Evolutionary conservation across 208 protist species (phyloP).

Genomic region (Crithidia bombi): DNA sequence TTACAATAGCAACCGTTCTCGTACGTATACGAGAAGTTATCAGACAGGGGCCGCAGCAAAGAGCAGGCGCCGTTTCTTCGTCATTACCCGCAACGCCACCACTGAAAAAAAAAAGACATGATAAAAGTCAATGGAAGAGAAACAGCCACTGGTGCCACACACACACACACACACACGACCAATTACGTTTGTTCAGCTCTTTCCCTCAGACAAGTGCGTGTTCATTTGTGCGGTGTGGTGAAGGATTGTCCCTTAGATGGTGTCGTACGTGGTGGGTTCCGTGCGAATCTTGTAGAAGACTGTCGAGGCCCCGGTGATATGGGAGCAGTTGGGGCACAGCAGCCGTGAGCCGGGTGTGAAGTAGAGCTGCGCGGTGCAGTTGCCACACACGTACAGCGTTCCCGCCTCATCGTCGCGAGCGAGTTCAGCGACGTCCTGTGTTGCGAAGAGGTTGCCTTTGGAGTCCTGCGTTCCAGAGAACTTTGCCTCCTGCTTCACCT

Average conservation of each 20-base stretch:
- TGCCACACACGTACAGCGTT: conserved; percentile 82
- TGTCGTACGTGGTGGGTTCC: conserved; percentile 86
- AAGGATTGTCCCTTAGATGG: conserved; percentile 46
- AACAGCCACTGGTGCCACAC: too few relatives aligned
- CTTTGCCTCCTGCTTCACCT: conserved; percentile 32
- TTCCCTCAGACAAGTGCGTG: too few relatives aligned
- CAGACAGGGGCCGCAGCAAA: too few relatives aligned
- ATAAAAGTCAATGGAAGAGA: too few relatives aligned
- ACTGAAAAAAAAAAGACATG: too few relatives aligned
- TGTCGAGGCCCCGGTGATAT: conserved; percentile 81
- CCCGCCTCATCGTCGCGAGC: conserved; percentile 35
- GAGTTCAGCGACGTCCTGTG: conserved; percentile 12
- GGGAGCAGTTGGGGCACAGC: conserved; percentile 80
- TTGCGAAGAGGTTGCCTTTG: conserved; percentile 22
- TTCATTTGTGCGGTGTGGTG: too few relatives aligned
- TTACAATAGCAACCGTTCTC: too few relatives aligned
- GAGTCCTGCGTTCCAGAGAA: conserved; percentile 36
- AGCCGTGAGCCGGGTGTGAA: conserved; percentile 58
- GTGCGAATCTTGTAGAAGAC: conserved; percentile 92
- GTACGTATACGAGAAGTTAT: too few relatives aligned
- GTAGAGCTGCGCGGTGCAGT: conserved; percentile 74
- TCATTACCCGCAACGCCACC: too few relatives aligned
- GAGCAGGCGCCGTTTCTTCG: too few relatives aligned
- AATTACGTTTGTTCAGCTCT: too few relatives aligned
- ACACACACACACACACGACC: too few relatives aligned